Evolutionary conservation across 805 yeast genomes (phyloP), one percentile per base, ranked within the genome.

Genomic region (Candida vartiovaarae): DNA sequence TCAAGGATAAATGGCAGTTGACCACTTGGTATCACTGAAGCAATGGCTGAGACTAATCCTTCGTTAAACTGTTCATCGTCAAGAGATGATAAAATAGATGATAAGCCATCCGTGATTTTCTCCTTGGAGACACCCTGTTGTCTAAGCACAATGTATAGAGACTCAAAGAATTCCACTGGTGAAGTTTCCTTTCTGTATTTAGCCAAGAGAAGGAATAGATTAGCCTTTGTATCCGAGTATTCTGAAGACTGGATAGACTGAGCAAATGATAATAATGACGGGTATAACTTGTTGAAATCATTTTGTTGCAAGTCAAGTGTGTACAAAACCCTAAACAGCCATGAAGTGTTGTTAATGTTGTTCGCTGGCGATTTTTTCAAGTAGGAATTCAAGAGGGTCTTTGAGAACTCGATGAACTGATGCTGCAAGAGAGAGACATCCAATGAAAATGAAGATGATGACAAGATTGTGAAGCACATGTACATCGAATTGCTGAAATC

Each of bases 81-180:
- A 1, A 47, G 32, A 3, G 31, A 25, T 3, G 42, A 23, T 6
- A 65, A 35, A 0, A 54, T 44, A 8, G 32, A 23, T 1, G 48
- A 40, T 11, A 64, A 31, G 4, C 66, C 67, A 6, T 45, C 40
- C 8, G 43, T 33, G 11, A 66, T 30, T 8, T 26, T 24, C 0
- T 38, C 44, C 1, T 50, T 43, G 3, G 42, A 32, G 3, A 56
- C 40, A 11, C 59, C 62, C 5, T 34, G 28, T 8, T 51, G 49
- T 50, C 70, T 57, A 4, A 66, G 41, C 3, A 62, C 59, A 40
- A 66, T 45, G 41, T 66, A 69, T 27, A 68, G 61, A 1, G 70
- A 62, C 45, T 60, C 58, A 10, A 65, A 41, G 47, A 55, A 61
- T 35, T 55, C 61, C 8, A 61, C 35, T 5, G 52, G 49, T 6